These are phyloP conservation scores for Neurospora sp. DNA, from an alignment of 495 filamentous ascomycete genomes.

Conservation along the genomic window DNA sequence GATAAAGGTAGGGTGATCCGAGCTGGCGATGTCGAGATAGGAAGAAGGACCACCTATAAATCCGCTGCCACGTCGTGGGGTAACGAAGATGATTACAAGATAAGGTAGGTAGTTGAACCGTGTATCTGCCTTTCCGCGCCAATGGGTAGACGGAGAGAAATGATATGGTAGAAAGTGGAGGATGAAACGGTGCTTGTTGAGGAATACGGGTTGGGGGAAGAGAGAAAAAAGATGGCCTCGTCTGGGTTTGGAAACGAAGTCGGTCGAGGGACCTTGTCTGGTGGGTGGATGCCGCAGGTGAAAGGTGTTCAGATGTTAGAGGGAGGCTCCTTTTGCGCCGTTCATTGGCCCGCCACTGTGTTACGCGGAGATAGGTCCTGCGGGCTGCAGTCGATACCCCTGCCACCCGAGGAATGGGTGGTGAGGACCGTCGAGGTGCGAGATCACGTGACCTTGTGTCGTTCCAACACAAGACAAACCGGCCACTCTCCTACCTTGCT, in stretches of 20 bases:
- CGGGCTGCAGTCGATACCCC: not conserved
- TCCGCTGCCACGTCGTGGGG: not conserved
- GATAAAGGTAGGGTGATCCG: not conserved
- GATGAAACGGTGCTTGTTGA: not conserved
- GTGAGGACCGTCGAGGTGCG: not conserved
- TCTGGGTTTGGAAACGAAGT: not conserved
- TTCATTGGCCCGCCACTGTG: not conserved
- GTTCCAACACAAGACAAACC: not conserved
- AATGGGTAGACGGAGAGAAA: not conserved
- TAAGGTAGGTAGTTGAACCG: not conserved
- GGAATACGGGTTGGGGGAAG: not conserved
- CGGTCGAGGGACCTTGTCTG: not conserved
- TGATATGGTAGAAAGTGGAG: not conserved
- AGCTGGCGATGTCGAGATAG: not conserved
- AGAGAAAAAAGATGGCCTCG: slow-evolving; percentile 4
- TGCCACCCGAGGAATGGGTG: not conserved
- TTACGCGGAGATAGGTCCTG: not conserved
- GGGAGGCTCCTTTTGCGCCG: slow-evolving; percentile 5
- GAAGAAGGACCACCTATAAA: not conserved
- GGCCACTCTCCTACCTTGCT: not conserved
- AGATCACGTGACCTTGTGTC: not conserved
- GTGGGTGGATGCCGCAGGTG: slow-evolving; percentile 13
- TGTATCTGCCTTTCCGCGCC: not conserved
- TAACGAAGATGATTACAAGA: not conserved
- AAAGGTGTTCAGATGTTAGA: slow-evolving; percentile 29